A percentile compares a stretch with the other conserved stretches of the same genome.
These are phyloP conservation scores for Talaromyces sp. DNA, from an alignment of 2,329 filamentous ascomycete species.

Conservation along the genomic window DNA sequence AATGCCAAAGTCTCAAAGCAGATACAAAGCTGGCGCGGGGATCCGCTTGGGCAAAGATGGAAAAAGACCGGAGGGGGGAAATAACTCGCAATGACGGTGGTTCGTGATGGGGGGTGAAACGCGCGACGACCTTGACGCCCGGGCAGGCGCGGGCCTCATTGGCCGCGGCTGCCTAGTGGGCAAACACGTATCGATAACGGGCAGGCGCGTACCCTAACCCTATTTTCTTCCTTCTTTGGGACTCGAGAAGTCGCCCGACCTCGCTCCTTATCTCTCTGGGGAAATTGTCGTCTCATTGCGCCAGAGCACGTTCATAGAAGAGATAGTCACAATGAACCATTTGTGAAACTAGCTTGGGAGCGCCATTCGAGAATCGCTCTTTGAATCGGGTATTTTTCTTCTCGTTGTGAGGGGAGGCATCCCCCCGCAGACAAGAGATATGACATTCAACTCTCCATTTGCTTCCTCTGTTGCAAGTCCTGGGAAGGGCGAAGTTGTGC, in stretches of 20 bases:
- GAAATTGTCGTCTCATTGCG: background rate
- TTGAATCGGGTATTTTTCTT: background rate
- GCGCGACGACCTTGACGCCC: background rate
- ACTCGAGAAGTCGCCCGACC: background rate
- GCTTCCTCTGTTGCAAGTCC: slow-evolving; percentile 67
- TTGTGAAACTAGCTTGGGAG: background rate
- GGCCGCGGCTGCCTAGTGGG: background rate
- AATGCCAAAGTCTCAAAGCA: background rate
- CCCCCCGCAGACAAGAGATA: slow-evolving; percentile 10
- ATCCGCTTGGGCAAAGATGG: background rate
- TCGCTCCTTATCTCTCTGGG: background rate
- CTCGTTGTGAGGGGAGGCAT: background rate
- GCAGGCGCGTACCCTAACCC: background rate
- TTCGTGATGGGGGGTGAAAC: background rate
- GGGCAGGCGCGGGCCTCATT: background rate
- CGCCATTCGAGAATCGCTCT: background rate
- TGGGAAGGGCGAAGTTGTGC: slow-evolving; percentile 73
- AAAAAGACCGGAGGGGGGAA: background rate
- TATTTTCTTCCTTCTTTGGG: background rate
- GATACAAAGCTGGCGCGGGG: background rate
- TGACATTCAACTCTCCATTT: slow-evolving; percentile 62
- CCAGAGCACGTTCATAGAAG: background rate
- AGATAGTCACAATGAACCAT: background rate
- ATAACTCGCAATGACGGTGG: background rate
- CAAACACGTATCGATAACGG: background rate